Base-by-base conservation (phyloP, 2,329 filamentous ascomycete species). In the Aspergillus candidus region DNA sequence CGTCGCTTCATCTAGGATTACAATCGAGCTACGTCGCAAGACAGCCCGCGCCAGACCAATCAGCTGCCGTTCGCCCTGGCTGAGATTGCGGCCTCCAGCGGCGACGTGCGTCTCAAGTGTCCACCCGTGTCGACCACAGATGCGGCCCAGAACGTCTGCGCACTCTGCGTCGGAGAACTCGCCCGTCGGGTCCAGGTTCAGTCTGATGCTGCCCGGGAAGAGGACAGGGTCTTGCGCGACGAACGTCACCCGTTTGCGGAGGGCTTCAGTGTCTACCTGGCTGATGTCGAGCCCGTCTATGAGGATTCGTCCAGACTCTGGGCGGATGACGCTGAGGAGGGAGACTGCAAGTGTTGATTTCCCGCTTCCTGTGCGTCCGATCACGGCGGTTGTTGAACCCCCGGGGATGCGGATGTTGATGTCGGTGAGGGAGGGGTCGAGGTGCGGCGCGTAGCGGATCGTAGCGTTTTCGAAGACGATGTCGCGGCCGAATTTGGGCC, bases 391-490 rank as follows among this genome's bases (percentile, higher is more conserved):
- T 40, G 84, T 83, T 42, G 86, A 84, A 1, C 88, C 86, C 0
- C 83, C 84, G 2, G 86, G 85, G 41, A 95, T 88, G 2, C 74
- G 78, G 48, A 95, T 82, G 0, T 78, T 80, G 22, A 94, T 73
- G 35, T 83, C 72, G 6, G 73, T 69, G 1, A 95, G 68, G 0
- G 88, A 85, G 0, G 85, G 82, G 0, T 89, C 85, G 0, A 94
- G 77, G 46, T 85, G 78, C 1, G 84, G 79, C 6, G 87, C 88
- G 55, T 95, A 95, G 37, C 80, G 80, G 45, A 95, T 79, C 0
- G 85, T 88, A 43, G 89, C 84, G 41, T 83, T 70, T 29, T 90
- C 79, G 54, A 95, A 94, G 1, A 76, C 72, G 43, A 95, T 83
- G 53, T 84, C 82, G 46, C 86, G 84, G 8, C 74, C 74, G 42